Percentiles rank a stretch among this genome's conserved stretches.
phyloP scores from a whole-genome alignment of 1,284 basidiomycete genomes.

The Vanrija humicola region DNA sequence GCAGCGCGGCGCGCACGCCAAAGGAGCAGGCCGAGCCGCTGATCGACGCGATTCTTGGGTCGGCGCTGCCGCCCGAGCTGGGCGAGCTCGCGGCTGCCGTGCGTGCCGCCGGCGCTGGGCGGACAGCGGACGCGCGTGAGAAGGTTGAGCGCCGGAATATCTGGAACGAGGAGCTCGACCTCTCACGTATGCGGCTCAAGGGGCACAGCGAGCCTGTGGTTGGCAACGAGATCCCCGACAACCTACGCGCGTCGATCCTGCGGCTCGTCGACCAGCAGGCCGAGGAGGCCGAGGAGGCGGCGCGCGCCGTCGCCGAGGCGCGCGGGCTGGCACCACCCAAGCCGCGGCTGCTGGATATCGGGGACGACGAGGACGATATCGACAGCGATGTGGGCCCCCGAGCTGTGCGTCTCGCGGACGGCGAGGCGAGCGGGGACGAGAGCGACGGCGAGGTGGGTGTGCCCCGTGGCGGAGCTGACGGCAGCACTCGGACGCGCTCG shows the following conservation, averaged over 20 bases:
- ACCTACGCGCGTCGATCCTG: conserved; percentile 74
- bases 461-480: not conserved
- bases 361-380: conserved; percentile 49
- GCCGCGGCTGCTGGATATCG: conserved; percentile 37
- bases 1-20: conserved; percentile 10
- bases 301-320: conserved; percentile 46
- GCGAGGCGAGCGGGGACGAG: conserved; percentile 19
- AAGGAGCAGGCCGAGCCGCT: conserved; percentile 39
- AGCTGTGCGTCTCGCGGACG: conserved; percentile 26
- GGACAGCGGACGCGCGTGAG: conserved; percentile 12
- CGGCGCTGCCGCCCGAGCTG: conserved; percentile 37
- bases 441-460: not conserved
- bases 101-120: not conserved
- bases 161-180: conserved; percentile 61
- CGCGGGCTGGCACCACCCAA: conserved; percentile 5
- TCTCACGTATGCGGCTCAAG: conserved; percentile 60
- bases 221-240: conserved; percentile 62
- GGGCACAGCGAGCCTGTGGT: conserved; percentile 46
- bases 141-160: conserved; percentile 61
- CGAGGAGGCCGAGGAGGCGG: conserved; percentile 63
- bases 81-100: conserved; percentile 28
- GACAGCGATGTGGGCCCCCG: conserved; percentile 11
- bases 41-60: conserved; percentile 40
- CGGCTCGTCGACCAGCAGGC: conserved; percentile 66
- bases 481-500: not conserved